These are phyloP conservation scores for Pogostemon cablin DNA, from an alignment of 257 asterid genomes.

Conservation along the genomic window DNA sequence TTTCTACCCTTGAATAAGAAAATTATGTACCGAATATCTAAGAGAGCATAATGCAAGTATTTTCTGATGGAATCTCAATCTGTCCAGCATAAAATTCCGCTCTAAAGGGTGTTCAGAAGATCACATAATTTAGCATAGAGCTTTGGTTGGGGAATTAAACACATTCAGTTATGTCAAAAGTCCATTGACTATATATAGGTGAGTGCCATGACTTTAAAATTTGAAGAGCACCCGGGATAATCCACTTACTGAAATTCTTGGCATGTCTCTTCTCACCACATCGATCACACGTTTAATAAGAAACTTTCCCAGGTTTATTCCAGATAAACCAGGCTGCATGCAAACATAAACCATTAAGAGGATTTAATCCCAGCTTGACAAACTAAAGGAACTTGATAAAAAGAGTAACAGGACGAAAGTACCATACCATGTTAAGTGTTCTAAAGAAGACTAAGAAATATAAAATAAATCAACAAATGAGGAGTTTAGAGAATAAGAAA, in stretches of 20 bases:
- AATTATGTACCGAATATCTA: background rate
- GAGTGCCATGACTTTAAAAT: background rate
- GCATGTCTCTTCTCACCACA: slow-evolving; percentile 90
- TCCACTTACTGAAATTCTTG: slow-evolving; percentile 68
- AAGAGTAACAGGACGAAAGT: background rate
- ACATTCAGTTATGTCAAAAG: background rate
- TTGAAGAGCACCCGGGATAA: slow-evolving; percentile 7
- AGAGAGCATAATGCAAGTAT: slow-evolving; percentile 13
- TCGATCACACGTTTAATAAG: slow-evolving; percentile 95
- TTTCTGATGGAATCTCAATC: slow-evolving; percentile 15
- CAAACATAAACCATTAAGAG: slow-evolving; percentile 23
- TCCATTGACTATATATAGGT: background rate
- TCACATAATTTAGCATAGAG: slow-evolving; percentile 6
- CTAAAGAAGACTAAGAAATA: background rate
- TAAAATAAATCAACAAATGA: background rate
- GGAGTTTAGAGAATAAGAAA: slow-evolving; percentile 14
- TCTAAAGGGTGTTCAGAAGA: background rate
- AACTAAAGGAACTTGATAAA: slow-evolving; percentile 16
- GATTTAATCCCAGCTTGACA: background rate
- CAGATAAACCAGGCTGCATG: slow-evolving; percentile 93
- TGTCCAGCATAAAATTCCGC: slow-evolving; percentile 4
- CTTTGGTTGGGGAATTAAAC: slow-evolving; percentile 22
- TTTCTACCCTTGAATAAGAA: slow-evolving; percentile 2
- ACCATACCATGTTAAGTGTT: slow-evolving; percentile 16
- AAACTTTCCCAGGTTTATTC: slow-evolving; percentile 91